phyloP scores from a whole-genome alignment of 192 early-diverging fungal species.

The Coemansia reversa region DNA sequence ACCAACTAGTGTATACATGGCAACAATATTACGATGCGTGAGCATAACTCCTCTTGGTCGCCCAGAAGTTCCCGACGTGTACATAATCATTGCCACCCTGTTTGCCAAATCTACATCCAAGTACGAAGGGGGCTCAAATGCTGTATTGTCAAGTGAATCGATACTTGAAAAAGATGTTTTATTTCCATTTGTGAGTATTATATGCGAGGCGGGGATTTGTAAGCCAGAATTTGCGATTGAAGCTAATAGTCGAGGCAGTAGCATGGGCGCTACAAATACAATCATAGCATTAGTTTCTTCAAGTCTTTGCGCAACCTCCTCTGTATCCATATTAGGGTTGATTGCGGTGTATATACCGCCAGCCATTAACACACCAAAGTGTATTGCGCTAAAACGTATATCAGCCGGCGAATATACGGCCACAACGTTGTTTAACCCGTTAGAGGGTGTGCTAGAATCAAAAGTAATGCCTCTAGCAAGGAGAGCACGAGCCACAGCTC shows the following conservation, averaged over 20 bases:
- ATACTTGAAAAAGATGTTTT: not conserved
- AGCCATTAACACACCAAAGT: constrained; percentile 36
- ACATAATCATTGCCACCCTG: constrained; percentile 28
- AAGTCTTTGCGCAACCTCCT: constrained; percentile 11
- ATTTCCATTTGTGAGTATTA: constrained; percentile 4
- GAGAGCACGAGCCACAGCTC: constrained; percentile 17
- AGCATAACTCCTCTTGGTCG: constrained; percentile 37
- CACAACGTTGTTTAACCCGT: not conserved
- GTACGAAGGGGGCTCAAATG: constrained; percentile 1
- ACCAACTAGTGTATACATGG: constrained; percentile 10
- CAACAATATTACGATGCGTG: constrained; percentile 39
- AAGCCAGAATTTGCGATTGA: not conserved
- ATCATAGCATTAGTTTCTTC: not conserved
- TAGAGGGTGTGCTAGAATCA: not conserved
- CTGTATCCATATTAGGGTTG: constrained; percentile 1
- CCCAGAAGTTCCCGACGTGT: constrained; percentile 48
- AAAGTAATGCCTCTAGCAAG: constrained; percentile 7
- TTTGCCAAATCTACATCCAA: constrained; percentile 3
- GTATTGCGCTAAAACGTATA: constrained; percentile 20
- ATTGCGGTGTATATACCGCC: constrained; percentile 27
- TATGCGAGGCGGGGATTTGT: not conserved
- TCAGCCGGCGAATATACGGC: constrained; percentile 16
- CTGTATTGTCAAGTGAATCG: not conserved
- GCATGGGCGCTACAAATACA: constrained; percentile 27
- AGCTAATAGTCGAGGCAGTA: constrained; percentile 13